Percentiles rank a stretch among this genome's conserved stretches.
These are phyloP conservation scores for Leccinum fallax DNA, from an alignment of 1,284 basidiomycete genomes.

Conservation along the genomic window DNA sequence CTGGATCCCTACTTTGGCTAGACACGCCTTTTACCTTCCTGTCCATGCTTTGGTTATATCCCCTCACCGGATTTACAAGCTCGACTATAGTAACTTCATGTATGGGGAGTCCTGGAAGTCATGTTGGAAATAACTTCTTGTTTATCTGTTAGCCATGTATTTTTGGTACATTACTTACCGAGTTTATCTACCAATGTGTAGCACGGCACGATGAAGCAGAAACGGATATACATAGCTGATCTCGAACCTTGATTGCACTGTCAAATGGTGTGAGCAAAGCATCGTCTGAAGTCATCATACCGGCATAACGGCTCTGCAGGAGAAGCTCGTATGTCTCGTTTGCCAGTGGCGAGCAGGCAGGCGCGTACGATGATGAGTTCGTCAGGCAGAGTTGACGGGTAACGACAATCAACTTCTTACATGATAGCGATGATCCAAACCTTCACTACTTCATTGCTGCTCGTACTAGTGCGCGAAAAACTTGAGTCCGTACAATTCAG, in stretches of 20 bases:
- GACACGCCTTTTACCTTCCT: constrained; percentile 20
- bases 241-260: neutral
- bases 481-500: constrained; percentile 43
- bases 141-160: neutral
- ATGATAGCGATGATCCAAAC: neutral
- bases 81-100: constrained; percentile 14
- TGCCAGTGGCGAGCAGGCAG: neutral
- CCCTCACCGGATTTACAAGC: constrained; percentile 5
- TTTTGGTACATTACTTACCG: neutral
- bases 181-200: neutral
- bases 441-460: neutral
- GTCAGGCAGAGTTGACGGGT: neutral
- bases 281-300: neutral
- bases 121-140: constrained; percentile 24
- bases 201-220: neutral
- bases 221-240: neutral
- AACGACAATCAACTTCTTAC: neutral
- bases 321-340: neutral
- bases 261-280: neutral
- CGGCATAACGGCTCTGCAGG: neutral
- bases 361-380: neutral
- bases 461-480: neutral
- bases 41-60: constrained; percentile 19
- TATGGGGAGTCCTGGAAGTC: constrained; percentile 23
- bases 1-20: constrained; percentile 26